Evolutionary conservation across 805 yeast species (phyloP), one percentile per base, ranked within the genome.

Genomic region (Candida ulmi): DNA sequence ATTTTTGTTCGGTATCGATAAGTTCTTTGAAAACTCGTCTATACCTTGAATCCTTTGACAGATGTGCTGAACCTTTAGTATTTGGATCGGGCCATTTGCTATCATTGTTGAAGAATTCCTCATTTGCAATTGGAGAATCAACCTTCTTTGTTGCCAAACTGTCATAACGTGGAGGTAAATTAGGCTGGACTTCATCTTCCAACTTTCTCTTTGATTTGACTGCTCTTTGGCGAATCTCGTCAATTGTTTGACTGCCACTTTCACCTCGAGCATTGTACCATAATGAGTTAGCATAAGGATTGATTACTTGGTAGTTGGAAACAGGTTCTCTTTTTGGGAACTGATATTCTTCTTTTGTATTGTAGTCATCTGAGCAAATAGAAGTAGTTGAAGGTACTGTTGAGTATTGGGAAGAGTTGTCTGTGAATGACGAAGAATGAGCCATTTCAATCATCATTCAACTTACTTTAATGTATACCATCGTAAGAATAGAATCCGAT

Each of bases 211-310:
- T 44, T n/a, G 40, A 37, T 29, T 43, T 36, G 23, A 40, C 30
- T 46, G 52, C 41, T 38, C 57, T 39, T 37, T 46, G 43, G 44
- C 57, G 38, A 18, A 65, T 58, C 15, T 50, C 47, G 12, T 49
- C 50, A 11, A 68, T 62, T 21, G 68, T 65, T 8, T 55, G 51
- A 9, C 63, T 61, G 19, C 62, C 59, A 30, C 57, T 42, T 30
- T 54, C 55, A 4, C 60, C 62, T 3, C 66, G 60, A 18, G 70
- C 50, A 8, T 61, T 49, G 36, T 52, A 58, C 75, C 75, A 71
- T 13, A 69, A 44, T 1, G 74, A 68, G 30, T 59, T 55, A 0
- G 74, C 60, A 47, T 70, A 70, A 0, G 75, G 75, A 38, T 71
- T 70, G 1, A 16, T 8, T 2, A 27, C 17, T 13, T 43, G 37